These are phyloP conservation scores for Zea luxurians DNA, from an alignment of 176 grass and related monocot genomes.

Conservation along the genomic window DNA sequence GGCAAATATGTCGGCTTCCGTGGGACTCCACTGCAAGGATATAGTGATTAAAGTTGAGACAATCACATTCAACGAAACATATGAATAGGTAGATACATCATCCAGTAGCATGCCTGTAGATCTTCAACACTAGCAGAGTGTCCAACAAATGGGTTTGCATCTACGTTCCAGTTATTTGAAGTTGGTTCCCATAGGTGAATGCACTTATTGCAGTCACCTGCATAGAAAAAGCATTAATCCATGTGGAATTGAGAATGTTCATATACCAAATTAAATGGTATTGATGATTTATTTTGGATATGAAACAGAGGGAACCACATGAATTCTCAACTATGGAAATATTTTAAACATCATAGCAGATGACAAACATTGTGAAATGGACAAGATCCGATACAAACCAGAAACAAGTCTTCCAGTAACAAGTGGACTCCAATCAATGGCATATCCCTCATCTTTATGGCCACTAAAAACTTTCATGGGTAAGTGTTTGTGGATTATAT, in stretches of 20 bases:
- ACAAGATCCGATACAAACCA: constrained; percentile 50
- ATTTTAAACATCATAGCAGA: not conserved
- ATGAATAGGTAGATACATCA: constrained; percentile 7
- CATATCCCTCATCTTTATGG: constrained; percentile 95
- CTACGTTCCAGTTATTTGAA: constrained; percentile 64
- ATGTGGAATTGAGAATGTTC: not conserved
- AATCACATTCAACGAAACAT: constrained; percentile 17
- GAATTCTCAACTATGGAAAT: not conserved
- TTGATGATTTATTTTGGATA: not conserved
- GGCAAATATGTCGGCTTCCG: constrained; percentile 73
- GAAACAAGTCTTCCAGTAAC: constrained; percentile 84
- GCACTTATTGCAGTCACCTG: constrained; percentile 81
- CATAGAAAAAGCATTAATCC: not conserved
- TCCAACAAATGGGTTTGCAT: constrained; percentile 76
- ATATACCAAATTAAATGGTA: constrained; percentile 21
- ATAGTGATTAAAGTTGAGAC: constrained; percentile 19
- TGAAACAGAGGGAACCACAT: not conserved
- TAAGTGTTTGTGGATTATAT: constrained; percentile 51
- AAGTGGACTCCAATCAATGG: constrained; percentile 86
- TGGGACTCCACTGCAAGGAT: constrained; percentile 87
- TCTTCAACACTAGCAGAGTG: constrained; percentile 84
- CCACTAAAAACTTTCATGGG: constrained; percentile 74
- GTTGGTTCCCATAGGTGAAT: constrained; percentile 93
- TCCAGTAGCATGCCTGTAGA: constrained; percentile 59
- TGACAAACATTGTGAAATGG: constrained; percentile 10